phyloP scores from a whole-genome alignment of 805 yeast species.

The Yamadazyma sp. region DNA sequence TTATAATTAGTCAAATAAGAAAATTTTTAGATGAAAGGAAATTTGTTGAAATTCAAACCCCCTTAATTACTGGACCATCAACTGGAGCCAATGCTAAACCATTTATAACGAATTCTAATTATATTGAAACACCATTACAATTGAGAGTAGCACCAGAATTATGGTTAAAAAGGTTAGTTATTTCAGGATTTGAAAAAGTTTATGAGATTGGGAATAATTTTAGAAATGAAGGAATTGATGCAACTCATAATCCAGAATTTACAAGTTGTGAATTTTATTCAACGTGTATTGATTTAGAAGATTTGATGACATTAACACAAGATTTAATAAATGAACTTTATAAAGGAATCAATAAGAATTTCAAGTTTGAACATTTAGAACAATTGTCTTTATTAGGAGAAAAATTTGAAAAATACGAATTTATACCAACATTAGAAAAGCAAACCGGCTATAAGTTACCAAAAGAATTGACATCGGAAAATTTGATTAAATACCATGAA shows the following conservation, averaged over 20 bases:
- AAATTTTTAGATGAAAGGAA: slow-evolving; percentile 49
- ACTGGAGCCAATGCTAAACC: slow-evolving; percentile 96
- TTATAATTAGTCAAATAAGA: slow-evolving; percentile 55
- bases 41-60: slow-evolving; percentile 87
- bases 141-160: slow-evolving; percentile 92
- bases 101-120: slow-evolving; percentile 50
- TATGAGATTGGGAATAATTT: slow-evolving; percentile 84
- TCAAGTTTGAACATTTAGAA: neutral
- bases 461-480: slow-evolving; percentile 31
- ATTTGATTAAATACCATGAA: slow-evolving; percentile 39
- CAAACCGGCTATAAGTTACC: slow-evolving; percentile 54
- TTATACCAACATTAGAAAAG: slow-evolving; percentile 59
- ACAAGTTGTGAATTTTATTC: slow-evolving; percentile 88
- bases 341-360: neutral
- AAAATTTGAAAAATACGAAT: slow-evolving; percentile 48
- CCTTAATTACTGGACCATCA: slow-evolving; percentile 66
- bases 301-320: slow-evolving; percentile 65
- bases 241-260: slow-evolving; percentile 93
- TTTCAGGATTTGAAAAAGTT: slow-evolving; percentile 82
- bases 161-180: slow-evolving; percentile 82
- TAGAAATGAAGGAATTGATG: slow-evolving; percentile 90
- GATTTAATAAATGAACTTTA: slow-evolving; percentile 46
- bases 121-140: slow-evolving; percentile 32
- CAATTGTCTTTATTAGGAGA: slow-evolving; percentile 2
- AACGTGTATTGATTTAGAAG: slow-evolving; percentile 61